These are phyloP conservation scores for Orbilia javanica DNA, from an alignment of 2,329 filamentous ascomycete species.

Conservation along the genomic window DNA sequence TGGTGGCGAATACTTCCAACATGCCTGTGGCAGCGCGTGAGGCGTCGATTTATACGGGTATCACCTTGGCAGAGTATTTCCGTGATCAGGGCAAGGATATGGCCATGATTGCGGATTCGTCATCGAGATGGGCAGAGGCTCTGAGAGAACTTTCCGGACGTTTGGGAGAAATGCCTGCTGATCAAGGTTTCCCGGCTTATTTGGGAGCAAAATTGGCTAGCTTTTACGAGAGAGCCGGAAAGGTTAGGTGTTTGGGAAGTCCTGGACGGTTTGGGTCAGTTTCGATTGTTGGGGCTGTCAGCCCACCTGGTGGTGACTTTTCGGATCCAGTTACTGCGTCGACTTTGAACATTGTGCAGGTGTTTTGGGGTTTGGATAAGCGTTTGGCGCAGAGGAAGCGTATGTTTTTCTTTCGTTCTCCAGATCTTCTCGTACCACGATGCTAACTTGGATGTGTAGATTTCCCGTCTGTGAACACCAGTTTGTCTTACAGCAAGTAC, in stretches of 20 bases:
- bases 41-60: conserved; percentile 97
- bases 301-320: conserved; percentile 97
- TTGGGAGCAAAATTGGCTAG: conserved; percentile 95
- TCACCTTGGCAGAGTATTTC: conserved; percentile 96
- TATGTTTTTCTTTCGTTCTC: conserved; percentile 17
- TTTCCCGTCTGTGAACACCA: conserved; percentile 98
- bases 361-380: conserved; percentile 84
- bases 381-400: conserved; percentile 58
- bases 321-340: conserved; percentile 95
- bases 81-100: conserved; percentile 96
- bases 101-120: conserved; percentile 99
- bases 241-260: conserved; percentile 85
- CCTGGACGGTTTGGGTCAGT: conserved; percentile 91
- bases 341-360: conserved; percentile 96
- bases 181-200: conserved; percentile 99
- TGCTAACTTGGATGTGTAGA: conserved; percentile 68
- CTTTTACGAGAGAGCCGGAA: conserved; percentile 98
- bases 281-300: conserved; percentile 97
- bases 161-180: conserved; percentile 99
- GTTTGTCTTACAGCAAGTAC: conserved; percentile 96
- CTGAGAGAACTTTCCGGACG: conserved; percentile 98
- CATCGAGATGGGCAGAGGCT: conserved; percentile 97
- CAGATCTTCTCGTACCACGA: background rate
- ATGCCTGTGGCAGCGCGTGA: conserved; percentile 99
- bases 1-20: conserved; percentile 99